Base-by-base conservation (phyloP, 208 protist species). In the Leptomonas pyrrhocoris region DNA sequence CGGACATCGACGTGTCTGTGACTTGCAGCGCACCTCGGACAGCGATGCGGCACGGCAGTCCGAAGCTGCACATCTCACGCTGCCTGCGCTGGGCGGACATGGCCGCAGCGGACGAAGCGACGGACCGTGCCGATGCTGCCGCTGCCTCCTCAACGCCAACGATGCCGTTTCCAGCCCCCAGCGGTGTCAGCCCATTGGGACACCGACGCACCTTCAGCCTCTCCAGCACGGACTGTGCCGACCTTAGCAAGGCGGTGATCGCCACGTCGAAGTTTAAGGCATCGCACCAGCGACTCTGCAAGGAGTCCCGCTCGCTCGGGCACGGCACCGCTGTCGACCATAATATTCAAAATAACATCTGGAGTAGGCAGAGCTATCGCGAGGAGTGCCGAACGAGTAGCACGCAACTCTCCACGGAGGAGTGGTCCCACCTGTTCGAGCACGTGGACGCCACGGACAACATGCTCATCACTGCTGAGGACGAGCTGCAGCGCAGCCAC, bases 201-300 rank as follows among this genome's bases (percentile, higher is more conserved):
- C 54, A 45, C 31, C 54, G 34, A 2, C 54, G 16, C 34, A 7
- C n/a, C 16, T 6, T 6, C 34, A 59, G 54, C 19, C 34, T 59
- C n/a, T 59, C 54, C n/a, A 59, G 54, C 34, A 28, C 23, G 8
- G 49, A 53, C 4, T 23, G 49, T 21, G 45, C 30, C 34, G 54
- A 42, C n/a, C 54, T 45, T 13, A 59, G 25, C 34, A 59, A 59
- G 54, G 54, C 54, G 2, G n/a, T 59, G 7, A 40, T 59, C 34
- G 54, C 54, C 34, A 59, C 54, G 34, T 59, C 54, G 34, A 40
- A 59, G 18, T 59, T 59, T 34, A 59, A 59, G 54, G 54, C 54
- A 23, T 45, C 54, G 34, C 21, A 59, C 34, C 54, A 59, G 54
- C 54, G 54, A 2, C 34, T 59, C 11, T 59, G 9, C 34, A 31